Base-by-base conservation (phyloP, 257 asterid genomes). In the Primulina tabacum region DNA sequence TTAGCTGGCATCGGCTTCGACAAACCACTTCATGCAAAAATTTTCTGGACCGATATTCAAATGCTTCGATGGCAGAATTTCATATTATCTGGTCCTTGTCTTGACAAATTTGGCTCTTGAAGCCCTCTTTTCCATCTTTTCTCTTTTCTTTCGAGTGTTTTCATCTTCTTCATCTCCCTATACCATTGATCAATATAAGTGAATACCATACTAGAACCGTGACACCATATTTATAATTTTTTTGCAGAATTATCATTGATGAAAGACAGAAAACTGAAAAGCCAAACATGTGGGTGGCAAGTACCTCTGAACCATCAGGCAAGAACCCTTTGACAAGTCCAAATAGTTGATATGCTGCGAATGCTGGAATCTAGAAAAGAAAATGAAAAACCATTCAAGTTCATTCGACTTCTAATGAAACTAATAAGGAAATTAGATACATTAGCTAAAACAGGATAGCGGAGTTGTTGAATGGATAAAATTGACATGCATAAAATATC, bases 131-230 rank as follows among this genome's bases (percentile, higher is more conserved):
- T 93, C 99, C 94, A 93, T 74, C 78, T 93, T 93, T 30, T 93
- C 97, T 78, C 97, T 89, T 86, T 90, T 90, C 75, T 83, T 90
- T 63, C 91, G 82, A 1, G 91, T 82, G 80, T 87, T 93, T 38
- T 93, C 99, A 71, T 90, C 99, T 76, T 90, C 99, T 67, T 89
- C 99, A 1, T 21, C 87, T n/a, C 82, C 96, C 95, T 89, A 85
- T 70, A 67, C 62, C 69, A 60, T 66, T 26, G 16, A 74, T 24
- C 53, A 65, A 38, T 75, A 12, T 50, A 66, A 7, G 68, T 28
- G 30, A 28, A 28, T 68, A 76, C 47, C 35, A 47, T 20, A 24
- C 28, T 2, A 2, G 38, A 24, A 56, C 21, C 28, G 52, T 18
- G 68, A 10, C 37, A 29, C 18, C 55, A 60, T 4, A 69, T 28